Base-by-base conservation (phyloP, 2,329 filamentous ascomycete species). In the Paracoccidioides lutzii region DNA sequence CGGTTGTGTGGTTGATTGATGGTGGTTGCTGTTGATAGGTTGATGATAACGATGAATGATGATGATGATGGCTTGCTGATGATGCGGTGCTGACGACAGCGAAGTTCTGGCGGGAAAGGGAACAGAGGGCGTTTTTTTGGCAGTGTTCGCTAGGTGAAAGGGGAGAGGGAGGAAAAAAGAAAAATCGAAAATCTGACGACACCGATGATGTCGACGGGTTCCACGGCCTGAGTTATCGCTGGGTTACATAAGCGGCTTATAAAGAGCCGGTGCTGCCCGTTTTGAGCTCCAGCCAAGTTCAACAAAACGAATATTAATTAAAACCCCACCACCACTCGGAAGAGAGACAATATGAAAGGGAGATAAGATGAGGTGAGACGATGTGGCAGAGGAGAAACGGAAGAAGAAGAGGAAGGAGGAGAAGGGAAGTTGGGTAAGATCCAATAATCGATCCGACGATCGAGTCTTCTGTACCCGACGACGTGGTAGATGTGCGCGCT, bases 171-270 rank as follows among this genome's bases (percentile, higher is more conserved):
- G 4, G 32, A 48, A 35, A 56, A 53, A 57, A 59, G 49, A 44
- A 22, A 22, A 22, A 22, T 22, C 22, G 48, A 58, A 49, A 52
- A 60, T 59, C 59, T 61, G 59, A 61, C 59, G 59, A 61, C 59
- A 61, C 59, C 57, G 56, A 54, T 61, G 59, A 61, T 61, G 59
- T 57, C 53, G 59, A 46, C 44, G 55, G 48, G 45, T 56, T 54
- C 53, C 37, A 22, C 22, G 22, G 22, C 22, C 22, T 22, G 22
- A 22, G 22, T 22, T 22, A 22, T 22, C 1, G 22, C 22, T 22
- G 22, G 22, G 52, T 49, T 55, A 49, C 33, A 22, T 53, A 53
- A 53, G 51, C 51, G 10, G 30, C 51, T 5, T 32, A 46, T n/a
- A 28, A 22, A 28, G 8, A 15, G 4, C 32, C 7, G 37, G 12